Base-by-base conservation (phyloP, 768 basidiomycete genomes). In the Leccinum longicurvipes region DNA sequence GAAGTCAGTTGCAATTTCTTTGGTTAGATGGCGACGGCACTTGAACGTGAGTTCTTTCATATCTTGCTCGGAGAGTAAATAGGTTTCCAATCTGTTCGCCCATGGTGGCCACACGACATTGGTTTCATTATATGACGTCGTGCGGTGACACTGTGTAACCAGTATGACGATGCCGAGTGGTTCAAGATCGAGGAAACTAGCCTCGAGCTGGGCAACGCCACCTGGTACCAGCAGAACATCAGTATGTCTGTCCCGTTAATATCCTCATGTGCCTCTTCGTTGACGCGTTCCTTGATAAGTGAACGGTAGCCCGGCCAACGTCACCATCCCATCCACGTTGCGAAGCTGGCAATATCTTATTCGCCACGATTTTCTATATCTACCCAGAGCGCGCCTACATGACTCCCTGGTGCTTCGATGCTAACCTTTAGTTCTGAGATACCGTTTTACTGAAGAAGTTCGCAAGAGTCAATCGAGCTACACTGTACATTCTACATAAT, bases 61-160 rank as follows among this genome's bases (percentile, higher is more conserved):
- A 15, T 50, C 23, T 25, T 25, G 17, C n/a, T n/a, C 14, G 45
- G 27, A 24, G 19, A 32, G 32, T 17, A 1, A 15, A 8, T 41
- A 39, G 17, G 31, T 39, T 41, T 52, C n/a, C 27, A 57, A 47
- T n/a, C 4, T 3, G 25, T 27, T 34, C 45, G 44, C 31, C 47
- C 19, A 42, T 28, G 77, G 73, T 81, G 79, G 82, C 76, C 75
- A 1, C 81, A 88, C 61, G 73, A 86, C 55, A 82, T 73, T 15
- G 88, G 87, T 4, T 87, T 87, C 9, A 73, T 88, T 91, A 91
- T 66, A 79, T 91, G 80, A 79, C 87, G 2, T 71, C 74, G 27
- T 91, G 89, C 64, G 81, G 80, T 0, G 69, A 71, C 32, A 74
- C 76, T 0, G 3, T 89, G 88, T 70, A 77, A 78, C 63, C 70